These are phyloP conservation scores for Rosa chinensis DNA, from an alignment of 306 rosid species.

Conservation along the genomic window DNA sequence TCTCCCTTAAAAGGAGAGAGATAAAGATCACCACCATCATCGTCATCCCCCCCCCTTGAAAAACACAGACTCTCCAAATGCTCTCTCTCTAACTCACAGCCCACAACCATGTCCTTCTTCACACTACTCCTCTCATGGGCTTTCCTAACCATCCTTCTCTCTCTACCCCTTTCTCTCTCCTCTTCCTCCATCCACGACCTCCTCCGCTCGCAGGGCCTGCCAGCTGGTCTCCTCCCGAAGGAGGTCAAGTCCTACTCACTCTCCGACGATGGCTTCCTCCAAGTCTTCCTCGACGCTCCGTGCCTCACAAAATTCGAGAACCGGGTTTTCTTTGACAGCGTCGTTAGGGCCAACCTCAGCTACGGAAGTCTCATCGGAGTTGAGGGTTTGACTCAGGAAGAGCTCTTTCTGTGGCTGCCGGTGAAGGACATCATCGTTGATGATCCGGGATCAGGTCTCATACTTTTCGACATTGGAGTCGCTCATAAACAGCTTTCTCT, in stretches of 20 bases:
- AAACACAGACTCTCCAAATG: conserved; percentile 7
- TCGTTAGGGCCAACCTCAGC: conserved; percentile 73
- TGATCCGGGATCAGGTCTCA: conserved; percentile 76
- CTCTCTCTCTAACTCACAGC: conserved; percentile 11
- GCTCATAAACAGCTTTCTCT: conserved; percentile 82
- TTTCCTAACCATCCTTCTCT: conserved; percentile 21
- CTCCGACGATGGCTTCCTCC: conserved; percentile 56
- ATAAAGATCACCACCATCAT: not conserved
- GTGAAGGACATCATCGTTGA: conserved; percentile 81
- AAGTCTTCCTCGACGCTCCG: conserved; percentile 73
- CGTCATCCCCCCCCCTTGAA: conserved; percentile 28
- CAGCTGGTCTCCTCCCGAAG: conserved; percentile 77
- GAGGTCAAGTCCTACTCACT: conserved; percentile 69
- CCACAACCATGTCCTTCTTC: conserved; percentile 44
- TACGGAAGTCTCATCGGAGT: conserved; percentile 84
- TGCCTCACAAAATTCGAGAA: conserved; percentile 80
- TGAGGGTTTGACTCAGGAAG: conserved; percentile 77
- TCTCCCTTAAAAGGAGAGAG: conserved; percentile 1
- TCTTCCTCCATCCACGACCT: conserved; percentile 66
- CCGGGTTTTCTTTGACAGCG: conserved; percentile 65
- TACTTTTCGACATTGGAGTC: conserved; percentile 80
- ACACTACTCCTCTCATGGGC: conserved; percentile 16
- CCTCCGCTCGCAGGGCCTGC: conserved; percentile 73
- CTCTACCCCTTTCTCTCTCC: conserved; percentile 24
- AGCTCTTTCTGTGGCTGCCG: conserved; percentile 84